Conservation (phyloP, 257 asterid genomes). For the Lavandula angustifolia region DNA sequence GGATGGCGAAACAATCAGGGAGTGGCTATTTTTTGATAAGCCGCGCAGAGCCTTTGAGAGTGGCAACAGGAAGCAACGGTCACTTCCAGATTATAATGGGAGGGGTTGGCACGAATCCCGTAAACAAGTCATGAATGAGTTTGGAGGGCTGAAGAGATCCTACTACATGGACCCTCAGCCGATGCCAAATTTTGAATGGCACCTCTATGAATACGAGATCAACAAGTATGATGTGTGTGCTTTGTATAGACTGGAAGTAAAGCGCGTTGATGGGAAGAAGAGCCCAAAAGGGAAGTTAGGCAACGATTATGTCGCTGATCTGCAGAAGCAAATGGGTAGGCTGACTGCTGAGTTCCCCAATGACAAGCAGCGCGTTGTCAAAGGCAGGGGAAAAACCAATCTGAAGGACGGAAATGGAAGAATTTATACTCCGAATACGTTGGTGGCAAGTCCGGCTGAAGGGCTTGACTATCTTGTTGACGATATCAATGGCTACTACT, state of each 20-base stretch:
- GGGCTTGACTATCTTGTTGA: constrained; percentile 63
- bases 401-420: constrained; percentile 40
- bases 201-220: constrained; percentile 84
- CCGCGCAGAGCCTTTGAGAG: constrained; percentile 97
- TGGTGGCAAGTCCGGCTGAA: constrained; percentile 36
- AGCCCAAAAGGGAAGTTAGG: constrained; percentile 72
- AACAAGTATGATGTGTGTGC: constrained; percentile 70
- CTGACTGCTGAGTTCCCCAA: constrained; percentile 75
- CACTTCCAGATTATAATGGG: constrained; percentile 90
- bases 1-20: constrained; percentile 81
- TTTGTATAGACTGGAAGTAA: constrained; percentile 82
- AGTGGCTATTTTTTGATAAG: constrained; percentile 94
- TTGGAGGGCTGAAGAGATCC: constrained; percentile 85
- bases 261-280: constrained; percentile 76
- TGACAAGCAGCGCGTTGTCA: constrained; percentile 49
- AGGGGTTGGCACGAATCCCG: constrained; percentile 98
- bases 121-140: constrained; percentile 78
- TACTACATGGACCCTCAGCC: constrained; percentile 99
- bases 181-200: constrained; percentile 73
- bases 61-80: constrained; percentile 93
- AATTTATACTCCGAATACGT: not conserved
- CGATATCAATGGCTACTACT: constrained; percentile 53
- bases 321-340: constrained; percentile 89
- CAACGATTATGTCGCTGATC: constrained; percentile 74
- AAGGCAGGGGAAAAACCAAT: constrained; percentile 51